Evolutionary conservation across 2,329 filamentous ascomycete genomes (phyloP), one percentile per base, ranked within the genome.

Genomic region (Lasiodiplodia hormozganensis): DNA sequence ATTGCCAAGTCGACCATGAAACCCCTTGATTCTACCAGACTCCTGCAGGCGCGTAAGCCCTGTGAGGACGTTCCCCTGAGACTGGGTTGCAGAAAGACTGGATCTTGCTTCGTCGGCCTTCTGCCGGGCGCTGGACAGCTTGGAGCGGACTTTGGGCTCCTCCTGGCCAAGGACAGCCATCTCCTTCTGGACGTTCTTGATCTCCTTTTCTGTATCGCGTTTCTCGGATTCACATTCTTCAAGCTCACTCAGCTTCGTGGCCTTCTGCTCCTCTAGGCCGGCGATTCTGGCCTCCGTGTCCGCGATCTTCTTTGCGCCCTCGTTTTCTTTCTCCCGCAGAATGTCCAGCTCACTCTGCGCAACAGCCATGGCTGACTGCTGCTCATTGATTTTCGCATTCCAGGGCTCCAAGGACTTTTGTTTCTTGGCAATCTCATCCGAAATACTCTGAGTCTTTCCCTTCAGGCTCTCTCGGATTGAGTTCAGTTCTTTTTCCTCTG

Each of bases 301-400:
- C 70, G 94, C 88, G 0, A 97, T 86, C 10, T 94, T 92, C 25
- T 93, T 90, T 8, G 92, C 90, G 4, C 94, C 94, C 38, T 95
- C 91, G 75, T 94, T 97, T 64, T 93, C 92, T 77, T 94, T 93
- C 77, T 99, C 96, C 51, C 89, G 88, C 8, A 99, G 86, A 68
- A 99, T 98, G 69, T 94, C 91, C 73, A 98, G 88, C 79, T 99
- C 95, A 79, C 94, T 97, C 78, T 97, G 92, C 1, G 96, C 94
- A 12, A 99, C 94, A 4, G 95, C 95, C 72, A 97, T 96, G 3
- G 92, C 89, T 0, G 94, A 97, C 76, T 96, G 92, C 79, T 97
- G 98, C 77, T 97, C 91, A 79, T 96, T 97, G 82, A 99, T 95
- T 81, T 96, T 98, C 72, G 94, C 94, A 73, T 91, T 94, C 96